Conservation (phyloP, 805 yeast species). For the Yamadazyma akitaensis region DNA sequence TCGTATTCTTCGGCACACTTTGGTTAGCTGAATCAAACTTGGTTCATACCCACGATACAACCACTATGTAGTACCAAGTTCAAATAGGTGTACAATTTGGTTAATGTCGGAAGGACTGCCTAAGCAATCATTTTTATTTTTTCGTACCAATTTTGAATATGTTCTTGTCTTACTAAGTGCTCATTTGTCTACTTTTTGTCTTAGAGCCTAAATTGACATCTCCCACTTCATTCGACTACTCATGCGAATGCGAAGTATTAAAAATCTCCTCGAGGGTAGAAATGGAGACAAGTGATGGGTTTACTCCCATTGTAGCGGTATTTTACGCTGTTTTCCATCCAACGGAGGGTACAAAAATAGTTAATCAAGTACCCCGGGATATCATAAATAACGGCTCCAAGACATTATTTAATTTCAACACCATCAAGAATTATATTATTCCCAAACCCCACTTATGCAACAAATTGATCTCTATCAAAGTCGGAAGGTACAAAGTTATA, state of each 20-base stretch:
- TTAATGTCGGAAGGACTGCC: no score
- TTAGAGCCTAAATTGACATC: no score
- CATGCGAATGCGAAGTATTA: not conserved
- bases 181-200: no score
- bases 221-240: not conserved
- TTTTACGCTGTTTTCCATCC: slow-evolving; percentile 94
- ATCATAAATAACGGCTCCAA: slow-evolving; percentile 40
- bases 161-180: no score
- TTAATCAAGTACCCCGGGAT: slow-evolving; percentile 86
- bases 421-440: slow-evolving; percentile 83
- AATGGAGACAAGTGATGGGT: slow-evolving; percentile 48
- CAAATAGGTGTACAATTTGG: no score
- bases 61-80: no score
- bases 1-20: no score
- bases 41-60: no score
- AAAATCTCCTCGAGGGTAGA: not conserved
- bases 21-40: no score
- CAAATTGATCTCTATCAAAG: slow-evolving; percentile 68
- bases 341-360: slow-evolving; percentile 89
- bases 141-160: no score
- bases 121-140: no score
- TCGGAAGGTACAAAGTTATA: slow-evolving; percentile 65
- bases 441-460: slow-evolving; percentile 93
- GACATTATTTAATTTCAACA: slow-evolving; percentile 67
- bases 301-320: slow-evolving; percentile 82